Evolutionary conservation across 2,329 filamentous ascomycete species (phyloP).

Genomic region (Aspergillus awamori): DNA sequence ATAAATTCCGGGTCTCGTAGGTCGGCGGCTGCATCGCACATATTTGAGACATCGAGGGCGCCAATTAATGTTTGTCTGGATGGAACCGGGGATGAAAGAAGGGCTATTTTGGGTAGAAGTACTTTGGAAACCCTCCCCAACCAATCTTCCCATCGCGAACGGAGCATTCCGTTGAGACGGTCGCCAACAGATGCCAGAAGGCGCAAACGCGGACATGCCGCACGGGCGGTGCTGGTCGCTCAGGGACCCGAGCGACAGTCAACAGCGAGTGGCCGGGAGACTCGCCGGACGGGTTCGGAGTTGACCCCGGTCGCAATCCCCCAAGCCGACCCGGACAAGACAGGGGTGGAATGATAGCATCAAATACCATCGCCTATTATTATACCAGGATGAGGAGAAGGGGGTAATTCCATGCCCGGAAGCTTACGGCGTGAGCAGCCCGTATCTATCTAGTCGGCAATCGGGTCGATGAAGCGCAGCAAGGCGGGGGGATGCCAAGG

Average conservation of each 20-base stretch:
- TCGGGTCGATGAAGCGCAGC: not conserved
- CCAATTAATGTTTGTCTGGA: not conserved
- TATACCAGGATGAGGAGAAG: not conserved
- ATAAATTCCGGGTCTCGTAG: not conserved
- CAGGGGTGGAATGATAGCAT: not conserved
- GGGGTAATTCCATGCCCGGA: not conserved
- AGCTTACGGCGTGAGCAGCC: not conserved
- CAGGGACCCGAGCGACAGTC: not conserved
- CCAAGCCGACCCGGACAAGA: not conserved
- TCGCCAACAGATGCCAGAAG: not conserved
- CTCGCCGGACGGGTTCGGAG: not conserved
- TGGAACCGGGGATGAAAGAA: not conserved
- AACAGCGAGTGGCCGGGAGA: not conserved
- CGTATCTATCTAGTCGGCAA: not conserved
- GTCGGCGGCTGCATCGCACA: not conserved
- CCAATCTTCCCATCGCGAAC: too few relatives aligned
- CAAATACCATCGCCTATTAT: not conserved
- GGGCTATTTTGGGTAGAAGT: not conserved
- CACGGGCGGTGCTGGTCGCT: not conserved
- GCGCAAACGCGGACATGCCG: slow-evolving; percentile 1
- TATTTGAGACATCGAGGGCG: not conserved
- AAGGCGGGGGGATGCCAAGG: not conserved
- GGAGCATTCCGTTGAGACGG: not conserved
- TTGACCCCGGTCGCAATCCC: not conserved
- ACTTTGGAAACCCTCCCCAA: too few relatives aligned